These are phyloP conservation scores for Suillus clintonianus DNA, from an alignment of 768 basidiomycete genomes.

Conservation along the genomic window DNA sequence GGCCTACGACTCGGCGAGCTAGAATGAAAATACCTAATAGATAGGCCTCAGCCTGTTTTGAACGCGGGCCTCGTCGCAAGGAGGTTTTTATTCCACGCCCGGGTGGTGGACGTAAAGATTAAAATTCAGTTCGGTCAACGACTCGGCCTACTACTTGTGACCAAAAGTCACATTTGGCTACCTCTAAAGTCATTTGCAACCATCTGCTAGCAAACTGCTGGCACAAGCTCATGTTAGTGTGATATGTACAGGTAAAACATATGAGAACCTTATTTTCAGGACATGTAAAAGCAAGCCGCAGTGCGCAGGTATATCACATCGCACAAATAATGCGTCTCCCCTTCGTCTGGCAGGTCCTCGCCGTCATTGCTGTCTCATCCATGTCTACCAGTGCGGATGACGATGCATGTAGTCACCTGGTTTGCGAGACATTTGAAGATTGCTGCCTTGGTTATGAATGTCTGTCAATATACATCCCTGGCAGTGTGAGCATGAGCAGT, in stretches of 20 bases:
- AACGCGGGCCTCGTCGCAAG: too few species aligned
- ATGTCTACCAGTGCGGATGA: not conserved
- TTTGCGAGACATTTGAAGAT: not conserved
- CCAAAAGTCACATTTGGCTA: too few species aligned
- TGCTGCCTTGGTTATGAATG: not conserved
- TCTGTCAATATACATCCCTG: not conserved
- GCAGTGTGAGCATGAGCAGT: not conserved
- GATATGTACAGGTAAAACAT: not conserved
- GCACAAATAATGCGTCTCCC: not conserved
- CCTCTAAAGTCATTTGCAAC: too few species aligned
- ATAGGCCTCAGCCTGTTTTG: too few species aligned
- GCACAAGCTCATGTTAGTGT: not conserved
- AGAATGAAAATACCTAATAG: too few species aligned
- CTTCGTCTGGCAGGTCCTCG: not conserved
- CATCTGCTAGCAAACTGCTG: not conserved
- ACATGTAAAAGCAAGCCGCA: not conserved
- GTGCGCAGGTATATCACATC: not conserved
- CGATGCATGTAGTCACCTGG: not conserved
- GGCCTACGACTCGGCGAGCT: too few species aligned
- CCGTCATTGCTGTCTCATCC: not conserved
- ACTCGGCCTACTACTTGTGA: too few species aligned
- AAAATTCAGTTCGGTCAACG: too few species aligned
- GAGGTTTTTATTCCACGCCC: too few species aligned
- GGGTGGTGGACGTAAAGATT: too few species aligned
- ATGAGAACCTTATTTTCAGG: not conserved